Evolutionary conservation across 371 early-diverging fungal species (phyloP).

Genomic region (Mucor mucedo): DNA sequence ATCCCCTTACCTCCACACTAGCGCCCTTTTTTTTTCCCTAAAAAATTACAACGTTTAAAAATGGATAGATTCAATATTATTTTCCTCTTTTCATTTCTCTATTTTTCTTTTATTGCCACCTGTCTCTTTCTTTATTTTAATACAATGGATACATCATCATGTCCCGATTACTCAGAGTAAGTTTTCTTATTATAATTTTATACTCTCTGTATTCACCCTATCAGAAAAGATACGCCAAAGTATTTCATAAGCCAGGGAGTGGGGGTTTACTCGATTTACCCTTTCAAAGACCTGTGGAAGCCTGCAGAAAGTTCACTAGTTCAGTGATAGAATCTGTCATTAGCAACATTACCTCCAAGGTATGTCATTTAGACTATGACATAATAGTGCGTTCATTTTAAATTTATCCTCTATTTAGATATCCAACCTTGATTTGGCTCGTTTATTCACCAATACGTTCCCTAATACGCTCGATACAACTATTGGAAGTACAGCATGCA

Average conservation of each 20-base stretch:
- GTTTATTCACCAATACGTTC: slow-evolving; percentile 55
- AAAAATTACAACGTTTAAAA: neutral
- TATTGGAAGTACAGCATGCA: slow-evolving; percentile 38
- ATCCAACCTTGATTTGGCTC: slow-evolving; percentile 52
- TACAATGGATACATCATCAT: slow-evolving; percentile 15
- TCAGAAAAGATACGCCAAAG: slow-evolving; percentile 28
- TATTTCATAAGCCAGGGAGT: slow-evolving; percentile 48
- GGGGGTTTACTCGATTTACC: slow-evolving; percentile 43
- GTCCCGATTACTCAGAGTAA: slow-evolving; percentile 37
- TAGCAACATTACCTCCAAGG: slow-evolving; percentile 44
- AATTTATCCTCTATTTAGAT: slow-evolving; percentile 28
- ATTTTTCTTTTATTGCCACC: slow-evolving; percentile 14
- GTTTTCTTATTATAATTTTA: neutral
- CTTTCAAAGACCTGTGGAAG: slow-evolving; percentile 49
- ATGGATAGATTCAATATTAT: slow-evolving; percentile 9
- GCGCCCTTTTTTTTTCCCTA: neutral
- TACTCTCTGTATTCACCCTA: neutral
- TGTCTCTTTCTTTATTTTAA: slow-evolving; percentile 3
- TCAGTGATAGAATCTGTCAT: slow-evolving; percentile 43
- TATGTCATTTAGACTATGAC: neutral
- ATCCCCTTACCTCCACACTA: neutral
- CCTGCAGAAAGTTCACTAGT: slow-evolving; percentile 51
- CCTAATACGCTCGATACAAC: slow-evolving; percentile 73
- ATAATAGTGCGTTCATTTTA: slow-evolving; percentile 1
- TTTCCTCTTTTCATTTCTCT: slow-evolving; percentile 1